Evolutionary conservation across 257 asterid species (phyloP), one percentile per base, ranked within the genome.

Genomic region (Rauvolfia tetraphylla): DNA sequence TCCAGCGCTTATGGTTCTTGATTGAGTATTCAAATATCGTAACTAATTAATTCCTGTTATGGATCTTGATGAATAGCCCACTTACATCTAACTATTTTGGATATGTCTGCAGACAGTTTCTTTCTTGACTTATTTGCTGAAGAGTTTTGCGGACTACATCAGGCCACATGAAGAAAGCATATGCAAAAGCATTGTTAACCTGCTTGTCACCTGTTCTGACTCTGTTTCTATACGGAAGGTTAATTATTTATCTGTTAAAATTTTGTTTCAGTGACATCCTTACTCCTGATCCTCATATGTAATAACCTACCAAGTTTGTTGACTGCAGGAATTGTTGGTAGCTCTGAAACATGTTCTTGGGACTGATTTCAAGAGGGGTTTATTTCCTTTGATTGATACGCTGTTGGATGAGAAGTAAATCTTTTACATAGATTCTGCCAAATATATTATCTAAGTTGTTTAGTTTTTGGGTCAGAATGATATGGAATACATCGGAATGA

Each of bases 311-410:
- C 73, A 31, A 39, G 69, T 41, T 82, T 82, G 69, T 80, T 82
- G 68, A 48, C 36, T 82, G 77, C 87, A 95, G 99, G 99, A 95
- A 89, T 87, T 95, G 68, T 86, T 95, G 96, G 99, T 95, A 48
- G 98, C 99, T 78, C 90, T 95, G 80, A 95, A 95, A 81, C 98
- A 95, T 89, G 99, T 95, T 69, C 97, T 95, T 58, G 96, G 96
- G 81, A 95, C 99, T 33, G 99, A 95, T 83, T 95, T 93, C 84
- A 95, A 95, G 90, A 85, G 97, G 86, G 99, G 99, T 71, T 88
- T 95, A 84, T 95, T 90, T 85, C 99, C 99, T 81, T 84, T 95
- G 76, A 95, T 95, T 54, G 99, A 95, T 78, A 95, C 96, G 7
- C 96, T 92, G 78, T 84, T 95, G 96, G 98, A 95, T 77, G 99